Conservation (phyloP, 176 grass and related monocot species). For the Hordeum marinum region DNA sequence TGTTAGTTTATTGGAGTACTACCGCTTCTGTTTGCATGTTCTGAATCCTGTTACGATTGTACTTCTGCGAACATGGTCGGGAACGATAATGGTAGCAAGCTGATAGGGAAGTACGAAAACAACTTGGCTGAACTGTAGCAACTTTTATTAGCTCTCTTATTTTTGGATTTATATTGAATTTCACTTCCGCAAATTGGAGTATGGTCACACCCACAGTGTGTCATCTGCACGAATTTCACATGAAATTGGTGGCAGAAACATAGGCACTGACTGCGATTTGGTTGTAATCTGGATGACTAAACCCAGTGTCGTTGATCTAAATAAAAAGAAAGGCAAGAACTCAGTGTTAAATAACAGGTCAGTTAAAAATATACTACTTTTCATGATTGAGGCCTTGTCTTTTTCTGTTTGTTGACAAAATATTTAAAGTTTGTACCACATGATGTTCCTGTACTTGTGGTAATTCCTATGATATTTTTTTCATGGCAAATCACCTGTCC, state of each 20-base stretch:
- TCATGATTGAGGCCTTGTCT: background rate
- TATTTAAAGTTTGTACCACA: background rate
- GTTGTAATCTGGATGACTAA: background rate
- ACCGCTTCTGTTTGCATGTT: background rate
- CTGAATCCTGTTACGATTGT: background rate
- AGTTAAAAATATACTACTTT: background rate
- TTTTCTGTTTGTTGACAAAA: background rate
- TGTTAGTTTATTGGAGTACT: constrained; percentile 1
- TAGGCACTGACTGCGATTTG: background rate
- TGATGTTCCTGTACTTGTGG: background rate
- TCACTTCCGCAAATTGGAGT: background rate
- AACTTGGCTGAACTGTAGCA: background rate
- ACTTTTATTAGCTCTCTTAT: background rate
- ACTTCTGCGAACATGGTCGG: background rate
- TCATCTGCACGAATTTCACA: background rate
- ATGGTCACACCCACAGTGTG: background rate
- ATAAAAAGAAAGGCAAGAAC: background rate
- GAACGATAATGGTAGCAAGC: background rate
- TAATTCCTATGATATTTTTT: background rate
- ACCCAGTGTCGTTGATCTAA: background rate
- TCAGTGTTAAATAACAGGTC: background rate
- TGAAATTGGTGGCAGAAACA: background rate
- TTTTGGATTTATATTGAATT: background rate
- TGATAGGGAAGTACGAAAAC: background rate
- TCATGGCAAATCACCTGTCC: background rate